phyloP scores from a whole-genome alignment of 2,329 filamentous ascomycete genomes.

The Fusarium pseudocircinatum region DNA sequence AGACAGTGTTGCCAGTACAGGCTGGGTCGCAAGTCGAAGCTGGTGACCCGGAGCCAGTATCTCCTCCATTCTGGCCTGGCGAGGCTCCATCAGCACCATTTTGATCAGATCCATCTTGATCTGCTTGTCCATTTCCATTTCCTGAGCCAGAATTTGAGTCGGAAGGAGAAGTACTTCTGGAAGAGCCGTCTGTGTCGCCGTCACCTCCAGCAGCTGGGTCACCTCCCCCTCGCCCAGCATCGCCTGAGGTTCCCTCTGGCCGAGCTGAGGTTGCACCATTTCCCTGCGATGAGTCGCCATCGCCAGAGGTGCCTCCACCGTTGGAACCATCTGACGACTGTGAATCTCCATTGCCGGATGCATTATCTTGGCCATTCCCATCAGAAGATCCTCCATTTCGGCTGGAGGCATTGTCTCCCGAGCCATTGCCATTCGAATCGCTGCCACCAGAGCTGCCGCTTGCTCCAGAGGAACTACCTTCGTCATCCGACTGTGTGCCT shows the following conservation, averaged over 20 bases:
- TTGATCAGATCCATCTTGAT: neutral
- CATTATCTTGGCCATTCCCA: neutral
- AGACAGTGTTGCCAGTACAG: slow-evolving; percentile 4
- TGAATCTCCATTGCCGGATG: neutral
- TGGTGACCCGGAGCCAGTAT: neutral
- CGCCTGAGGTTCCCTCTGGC: neutral
- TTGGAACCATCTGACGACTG: neutral
- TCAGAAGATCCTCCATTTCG: neutral
- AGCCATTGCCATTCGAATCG: neutral
- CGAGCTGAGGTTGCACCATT: neutral
- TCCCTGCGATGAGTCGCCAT: neutral
- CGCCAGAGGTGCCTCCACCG: neutral
- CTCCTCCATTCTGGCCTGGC: neutral
- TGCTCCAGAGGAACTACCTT: neutral
- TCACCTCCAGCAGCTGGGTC: neutral
- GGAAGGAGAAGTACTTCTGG: neutral
- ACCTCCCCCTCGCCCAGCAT: neutral
- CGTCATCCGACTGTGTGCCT: neutral
- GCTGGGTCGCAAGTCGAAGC: neutral
- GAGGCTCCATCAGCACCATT: neutral
- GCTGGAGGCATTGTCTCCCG: neutral
- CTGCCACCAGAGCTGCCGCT: neutral
- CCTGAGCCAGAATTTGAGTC: neutral
- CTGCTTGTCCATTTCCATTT: neutral
- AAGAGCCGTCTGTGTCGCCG: neutral